These are phyloP conservation scores for Capniomyces stellatus DNA, from an alignment of 371 early-diverging fungal species.

Conservation along the genomic window DNA sequence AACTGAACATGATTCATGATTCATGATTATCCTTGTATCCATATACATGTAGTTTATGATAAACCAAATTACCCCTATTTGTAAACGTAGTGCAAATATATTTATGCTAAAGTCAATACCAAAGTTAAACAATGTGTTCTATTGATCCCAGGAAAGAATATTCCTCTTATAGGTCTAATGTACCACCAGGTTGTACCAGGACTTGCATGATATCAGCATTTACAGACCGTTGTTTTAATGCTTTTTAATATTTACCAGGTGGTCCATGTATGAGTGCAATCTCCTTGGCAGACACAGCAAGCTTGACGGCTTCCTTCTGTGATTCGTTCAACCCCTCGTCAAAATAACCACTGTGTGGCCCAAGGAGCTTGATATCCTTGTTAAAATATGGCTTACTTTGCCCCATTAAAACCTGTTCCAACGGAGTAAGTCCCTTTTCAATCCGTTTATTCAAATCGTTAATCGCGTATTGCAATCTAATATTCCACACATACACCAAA, in stretches of 20 bases:
- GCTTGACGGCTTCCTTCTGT: constrained; percentile 52
- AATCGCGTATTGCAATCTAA: background rate
- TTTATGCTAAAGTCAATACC: too few relatives aligned
- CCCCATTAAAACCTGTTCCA: background rate
- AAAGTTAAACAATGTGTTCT: too few relatives aligned
- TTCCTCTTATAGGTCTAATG: too few relatives aligned
- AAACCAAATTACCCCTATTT: background rate
- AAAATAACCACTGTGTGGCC: constrained; percentile 24
- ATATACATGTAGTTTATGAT: background rate
- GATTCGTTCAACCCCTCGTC: constrained; percentile 53
- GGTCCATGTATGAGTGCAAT: constrained; percentile 75
- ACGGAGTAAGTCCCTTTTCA: background rate
- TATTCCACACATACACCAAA: too few relatives aligned
- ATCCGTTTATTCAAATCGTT: constrained; percentile 1
- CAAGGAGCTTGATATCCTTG: constrained; percentile 21
- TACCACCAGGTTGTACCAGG: too few relatives aligned
- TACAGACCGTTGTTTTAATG: too few relatives aligned
- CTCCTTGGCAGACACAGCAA: constrained; percentile 41
- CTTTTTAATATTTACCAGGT: too few relatives aligned
- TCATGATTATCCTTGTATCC: background rate
- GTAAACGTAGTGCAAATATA: background rate
- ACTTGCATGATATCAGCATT: too few relatives aligned
- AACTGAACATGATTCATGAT: background rate
- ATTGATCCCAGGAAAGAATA: too few relatives aligned
- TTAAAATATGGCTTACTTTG: constrained; percentile 25